These are phyloP conservation scores for Plenodomus lindquistii DNA, from an alignment of 2,329 filamentous ascomycete species.

Conservation along the genomic window DNA sequence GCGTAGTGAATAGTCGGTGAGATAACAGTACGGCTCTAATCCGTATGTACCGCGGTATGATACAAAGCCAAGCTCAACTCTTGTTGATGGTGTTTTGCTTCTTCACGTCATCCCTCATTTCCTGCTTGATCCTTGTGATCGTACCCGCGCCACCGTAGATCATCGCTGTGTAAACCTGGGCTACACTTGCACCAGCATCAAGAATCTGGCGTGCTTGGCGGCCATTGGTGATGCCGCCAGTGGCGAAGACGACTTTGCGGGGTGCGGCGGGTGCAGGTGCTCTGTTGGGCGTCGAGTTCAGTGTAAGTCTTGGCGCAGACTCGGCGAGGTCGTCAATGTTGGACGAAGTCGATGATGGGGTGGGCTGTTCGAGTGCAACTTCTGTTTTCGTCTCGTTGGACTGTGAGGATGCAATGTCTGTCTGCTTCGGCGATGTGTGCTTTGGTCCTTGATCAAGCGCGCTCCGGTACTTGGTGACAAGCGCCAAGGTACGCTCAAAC, in stretches of 20 bases:
- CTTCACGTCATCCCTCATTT: conserved; percentile 51
- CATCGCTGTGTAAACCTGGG: conserved; percentile 86
- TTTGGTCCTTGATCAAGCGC: conserved; percentile 52
- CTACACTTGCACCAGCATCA: conserved; percentile 86
- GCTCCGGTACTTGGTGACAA: conserved; percentile 77
- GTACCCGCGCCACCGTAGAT: conserved; percentile 67
- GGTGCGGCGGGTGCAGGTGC: conserved; percentile 29
- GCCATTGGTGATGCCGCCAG: conserved; percentile 88
- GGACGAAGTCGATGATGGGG: conserved; percentile 20
- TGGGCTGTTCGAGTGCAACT: conserved; percentile 20
- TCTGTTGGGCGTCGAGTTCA: conserved; percentile 18
- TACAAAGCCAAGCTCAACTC: conserved; percentile 4
- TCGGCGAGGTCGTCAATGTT: conserved; percentile 37
- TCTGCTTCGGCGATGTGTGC: conserved; percentile 9
- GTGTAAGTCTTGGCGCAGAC: conserved; percentile 30
- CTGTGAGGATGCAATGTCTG: background rate
- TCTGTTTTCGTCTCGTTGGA: conserved; percentile 21
- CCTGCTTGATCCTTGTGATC: conserved; percentile 56
- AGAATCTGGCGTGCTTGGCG: conserved; percentile 79
- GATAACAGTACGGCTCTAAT: too few species aligned
- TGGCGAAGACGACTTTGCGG: conserved; percentile 87
- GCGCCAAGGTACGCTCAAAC: conserved; percentile 75
- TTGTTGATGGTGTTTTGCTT: conserved; percentile 27
- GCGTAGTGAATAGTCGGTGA: too few species aligned
- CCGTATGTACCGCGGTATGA: too few species aligned